These are phyloP conservation scores for Fusarium ramigenum DNA, from an alignment of 2,329 filamentous ascomycete species.

Conservation along the genomic window DNA sequence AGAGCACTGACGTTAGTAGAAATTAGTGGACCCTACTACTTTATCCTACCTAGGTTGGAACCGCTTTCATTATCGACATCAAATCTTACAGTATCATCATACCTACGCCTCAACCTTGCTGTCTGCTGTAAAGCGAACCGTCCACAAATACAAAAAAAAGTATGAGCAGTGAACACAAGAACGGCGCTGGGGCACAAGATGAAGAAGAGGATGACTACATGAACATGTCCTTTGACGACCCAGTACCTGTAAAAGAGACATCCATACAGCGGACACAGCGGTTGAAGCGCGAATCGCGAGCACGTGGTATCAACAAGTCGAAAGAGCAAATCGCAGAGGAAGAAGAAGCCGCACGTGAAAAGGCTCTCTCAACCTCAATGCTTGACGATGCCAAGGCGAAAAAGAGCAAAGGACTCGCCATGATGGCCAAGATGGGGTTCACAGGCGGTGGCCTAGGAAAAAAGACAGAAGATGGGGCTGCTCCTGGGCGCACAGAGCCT, in stretches of 20 bases:
- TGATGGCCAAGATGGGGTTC: conserved; percentile 98
- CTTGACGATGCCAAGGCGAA: conserved; percentile 65
- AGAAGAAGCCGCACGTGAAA: conserved; percentile 76
- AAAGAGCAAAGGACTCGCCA: conserved; percentile 86
- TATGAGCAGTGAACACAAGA: conserved; percentile 23
- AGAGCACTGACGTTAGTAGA: neutral
- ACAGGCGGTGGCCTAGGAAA: conserved; percentile 78
- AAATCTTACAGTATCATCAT: conserved; percentile 1
- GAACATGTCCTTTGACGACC: conserved; percentile 88
- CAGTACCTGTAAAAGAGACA: conserved; percentile 62
- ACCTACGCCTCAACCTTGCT: neutral
- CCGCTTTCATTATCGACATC: neutral
- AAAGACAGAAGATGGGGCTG: conserved; percentile 57
- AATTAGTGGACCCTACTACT: conserved; percentile 20
- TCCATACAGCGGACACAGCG: conserved; percentile 65
- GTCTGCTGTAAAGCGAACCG: neutral
- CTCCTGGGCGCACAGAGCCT: conserved; percentile 66
- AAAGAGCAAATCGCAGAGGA: conserved; percentile 85
- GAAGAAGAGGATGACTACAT: conserved; percentile 96
- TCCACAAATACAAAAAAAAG: neutral
- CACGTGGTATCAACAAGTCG: conserved; percentile 74
- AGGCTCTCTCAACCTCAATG: conserved; percentile 77
- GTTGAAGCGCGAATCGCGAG: conserved; percentile 71
- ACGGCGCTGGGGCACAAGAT: conserved; percentile 39
- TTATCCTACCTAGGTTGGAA: neutral